Base-by-base conservation (phyloP, 2,329 filamentous ascomycete genomes). In the Curvularia sp. region DNA sequence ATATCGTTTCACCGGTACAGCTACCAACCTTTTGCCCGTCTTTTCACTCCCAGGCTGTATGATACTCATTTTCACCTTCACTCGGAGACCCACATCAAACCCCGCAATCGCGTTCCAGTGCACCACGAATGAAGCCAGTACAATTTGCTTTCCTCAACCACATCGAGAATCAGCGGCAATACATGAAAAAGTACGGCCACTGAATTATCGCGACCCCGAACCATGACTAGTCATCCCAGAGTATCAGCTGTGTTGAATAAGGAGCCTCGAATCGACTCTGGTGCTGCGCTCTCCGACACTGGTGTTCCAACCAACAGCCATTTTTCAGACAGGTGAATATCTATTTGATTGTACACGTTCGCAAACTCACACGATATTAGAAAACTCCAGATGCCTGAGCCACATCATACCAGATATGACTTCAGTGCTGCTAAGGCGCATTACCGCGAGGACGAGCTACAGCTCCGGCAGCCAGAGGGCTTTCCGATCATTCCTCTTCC, bases 401-500 rank as follows among this genome's bases (percentile, higher is more conserved):
- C 43, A 7, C 41, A 7, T 8, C 42, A 51, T n/a, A 48, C 41
- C 12, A 26, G 51, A 18, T 51, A 47, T 42, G 28, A 55, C 18
- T 47, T 41, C 22, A 47, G 47, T 22, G 13, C 28, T n/a, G n/a
- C 31, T 18, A 58, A 55, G 33, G 42, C 52, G 13, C 52, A 33
- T 22, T 49, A 50, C 20, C 18, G 42, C 5, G 42, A 39, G 26
- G 35, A 38, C 22, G 53, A 59, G 5, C 53, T 59, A 12, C 35
- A 52, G 12, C 33, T 59, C 18, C 47, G 35, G 22, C 57, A 52
- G n/a, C 57, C 58, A 28, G 24, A 58, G 18, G 55, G 47, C 22
- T 60, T 60, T 22, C 58, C 58, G 7, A 54, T 60, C 24, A 52
- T 51, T 30, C 41, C 31, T 18, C 46, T 60, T 15, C 51, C 42